Evolutionary conservation across 768 basidiomycete species (phyloP).

Genomic region (Lyophyllum decastes): DNA sequence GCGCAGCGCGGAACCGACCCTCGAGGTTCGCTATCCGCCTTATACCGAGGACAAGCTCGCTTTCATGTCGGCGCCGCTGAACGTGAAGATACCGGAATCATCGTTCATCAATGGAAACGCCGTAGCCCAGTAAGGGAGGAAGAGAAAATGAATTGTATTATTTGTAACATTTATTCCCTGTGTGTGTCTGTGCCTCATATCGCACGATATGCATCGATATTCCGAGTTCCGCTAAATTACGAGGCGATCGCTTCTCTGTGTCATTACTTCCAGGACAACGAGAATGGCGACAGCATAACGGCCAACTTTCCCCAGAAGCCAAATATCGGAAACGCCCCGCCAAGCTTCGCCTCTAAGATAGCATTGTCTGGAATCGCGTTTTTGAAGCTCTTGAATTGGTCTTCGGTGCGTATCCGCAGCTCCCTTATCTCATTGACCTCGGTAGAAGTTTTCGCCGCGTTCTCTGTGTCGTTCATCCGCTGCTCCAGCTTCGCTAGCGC

Average conservation of each 20-base stretch:
- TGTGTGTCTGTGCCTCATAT: not conserved
- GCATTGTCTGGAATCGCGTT: slow-evolving; percentile 27
- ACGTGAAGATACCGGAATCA: slow-evolving; percentile 23
- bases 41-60: slow-evolving; percentile 41
- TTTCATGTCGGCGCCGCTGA: slow-evolving; percentile 25
- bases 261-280: slow-evolving; percentile 33
- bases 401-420: not conserved
- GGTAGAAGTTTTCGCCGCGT: slow-evolving; percentile 13
- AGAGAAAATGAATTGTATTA: not conserved
- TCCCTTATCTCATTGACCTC: slow-evolving; percentile 10
- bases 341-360: slow-evolving; percentile 33
- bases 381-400: slow-evolving; percentile 2
- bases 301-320: slow-evolving; percentile 35
- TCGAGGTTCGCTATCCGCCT: slow-evolving; percentile 51
- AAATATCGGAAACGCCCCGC: slow-evolving; percentile 32
- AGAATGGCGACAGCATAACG: slow-evolving; percentile 35
- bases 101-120: not conserved
- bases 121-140: not conserved
- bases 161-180: not conserved
- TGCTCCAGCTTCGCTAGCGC: slow-evolving; percentile 34
- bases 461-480: slow-evolving; percentile 27
- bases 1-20: slow-evolving; percentile 40
- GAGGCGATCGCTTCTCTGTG: too few species aligned
- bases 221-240: too few species aligned
- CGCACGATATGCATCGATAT: too few species aligned